Evolutionary conservation across 2,329 filamentous ascomycete species (phyloP), one percentile per base, ranked within the genome.

Genomic region (Aspergillus fructus): DNA sequence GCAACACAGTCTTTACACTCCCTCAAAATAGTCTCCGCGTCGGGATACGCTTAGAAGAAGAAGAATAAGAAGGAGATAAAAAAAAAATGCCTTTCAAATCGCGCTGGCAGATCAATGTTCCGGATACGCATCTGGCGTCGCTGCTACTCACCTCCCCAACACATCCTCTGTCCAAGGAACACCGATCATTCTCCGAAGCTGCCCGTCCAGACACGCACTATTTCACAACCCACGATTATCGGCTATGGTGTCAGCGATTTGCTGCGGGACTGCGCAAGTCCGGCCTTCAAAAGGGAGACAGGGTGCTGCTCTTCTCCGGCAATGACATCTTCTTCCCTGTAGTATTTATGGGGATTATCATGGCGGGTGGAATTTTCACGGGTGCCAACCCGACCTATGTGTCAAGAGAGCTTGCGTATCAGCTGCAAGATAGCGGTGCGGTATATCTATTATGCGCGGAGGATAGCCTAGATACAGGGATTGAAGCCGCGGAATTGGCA

Each of bases 301-400:
- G 89, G 2, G 84, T 93, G 4, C 76, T 93, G 47, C 75, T 93
- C 19, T 93, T 88, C 73, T 87, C 88, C 0, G 83, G 85, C 21
- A 93, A 93, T 73, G 87, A 83, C 63, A 72, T 93, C 13, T 90
- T 88, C 76, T 90, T 88, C 68, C 88, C 90, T 0, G 78, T 84
- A 0, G 78, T 90, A 1, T 84, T 93, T 53, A 79, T 91, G 72
- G 90, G 90, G 15, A 80, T 89, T 19, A 79, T 91, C 50, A 91
- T 91, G 85, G 89, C 90, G 0, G 89, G 89, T 4, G 89, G 89
- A 2, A 78, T 93, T 53, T 93, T 93, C 75, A 89, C 87, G 0
- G 90, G 89, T 24, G 88, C 88, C 1, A 91, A 91, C 59, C 88
- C 89, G 0, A 81, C 79, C 5, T 91, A 86, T 64, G 86, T 90